phyloP scores from a whole-genome alignment of 345 rosid genomes.

The Fremontodendron californicum region DNA sequence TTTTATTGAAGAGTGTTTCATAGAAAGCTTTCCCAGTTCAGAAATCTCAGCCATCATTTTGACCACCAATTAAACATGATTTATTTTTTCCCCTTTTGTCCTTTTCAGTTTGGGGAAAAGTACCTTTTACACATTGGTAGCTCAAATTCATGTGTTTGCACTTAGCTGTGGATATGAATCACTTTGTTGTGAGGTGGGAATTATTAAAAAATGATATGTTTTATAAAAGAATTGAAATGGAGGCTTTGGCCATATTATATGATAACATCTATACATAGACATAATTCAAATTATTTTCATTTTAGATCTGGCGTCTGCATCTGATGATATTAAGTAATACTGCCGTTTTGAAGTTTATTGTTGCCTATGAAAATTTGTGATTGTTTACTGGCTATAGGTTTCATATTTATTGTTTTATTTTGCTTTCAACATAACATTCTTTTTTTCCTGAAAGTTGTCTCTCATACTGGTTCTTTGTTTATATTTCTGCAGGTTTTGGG shows the following conservation, averaged over 20 bases:
- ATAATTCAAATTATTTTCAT: background rate
- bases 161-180: background rate
- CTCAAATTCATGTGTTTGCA: background rate
- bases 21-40: background rate
- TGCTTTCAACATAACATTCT: background rate
- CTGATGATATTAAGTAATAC: background rate
- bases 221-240: background rate
- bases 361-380: slow-evolving; percentile 2
- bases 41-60: background rate
- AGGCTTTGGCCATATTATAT: background rate
- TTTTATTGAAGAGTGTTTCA: background rate
- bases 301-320: background rate
- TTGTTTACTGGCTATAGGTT: background rate
- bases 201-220: background rate
- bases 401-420: background rate
- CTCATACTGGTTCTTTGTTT: slow-evolving; percentile 17
- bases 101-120: background rate
- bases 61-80: background rate
- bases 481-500: slow-evolving; percentile 73
- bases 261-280: background rate
- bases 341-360: background rate
- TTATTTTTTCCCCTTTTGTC: background rate
- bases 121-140: background rate
- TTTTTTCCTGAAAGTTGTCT: slow-evolving; percentile 13
- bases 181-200: background rate